Conservation (phyloP, 441 rosid species). For the Sinapis alba region DNA sequence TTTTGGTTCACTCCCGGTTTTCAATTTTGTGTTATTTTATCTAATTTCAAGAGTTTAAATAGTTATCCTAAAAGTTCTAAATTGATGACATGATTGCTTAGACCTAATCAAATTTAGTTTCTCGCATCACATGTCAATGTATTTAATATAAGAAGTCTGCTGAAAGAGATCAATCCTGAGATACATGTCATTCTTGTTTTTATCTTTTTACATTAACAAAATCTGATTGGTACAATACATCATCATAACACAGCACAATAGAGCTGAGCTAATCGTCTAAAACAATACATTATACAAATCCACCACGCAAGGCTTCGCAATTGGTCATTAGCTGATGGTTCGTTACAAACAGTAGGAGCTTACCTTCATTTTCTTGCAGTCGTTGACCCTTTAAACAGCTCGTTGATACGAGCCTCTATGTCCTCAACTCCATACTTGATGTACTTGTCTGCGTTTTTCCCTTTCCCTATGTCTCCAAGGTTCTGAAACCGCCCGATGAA, state of each 20-base stretch:
- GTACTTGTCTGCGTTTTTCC: conserved; percentile 56
- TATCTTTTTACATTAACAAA: conserved; percentile 5
- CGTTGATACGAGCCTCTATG: conserved; percentile 55
- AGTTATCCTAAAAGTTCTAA: neutral
- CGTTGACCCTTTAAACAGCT: conserved; percentile 61
- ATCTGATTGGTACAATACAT: conserved; percentile 13
- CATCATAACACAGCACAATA: conserved; percentile 15
- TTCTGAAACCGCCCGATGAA: conserved; percentile 61
- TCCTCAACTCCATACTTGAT: conserved; percentile 59
- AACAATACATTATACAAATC: conserved; percentile 31
- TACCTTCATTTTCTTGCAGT: conserved; percentile 67
- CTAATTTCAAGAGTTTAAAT: conserved; percentile 14
- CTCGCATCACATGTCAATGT: neutral
- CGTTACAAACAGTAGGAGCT: conserved; percentile 15
- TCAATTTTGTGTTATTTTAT: conserved; percentile 10
- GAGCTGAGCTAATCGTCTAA: conserved; percentile 16
- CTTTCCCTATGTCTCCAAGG: conserved; percentile 66
- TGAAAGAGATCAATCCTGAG: neutral
- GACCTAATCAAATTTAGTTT: neutral
- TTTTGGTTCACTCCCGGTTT: conserved; percentile 1
- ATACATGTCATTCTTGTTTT: neutral
- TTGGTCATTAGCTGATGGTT: conserved; percentile 20
- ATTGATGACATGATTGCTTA: neutral
- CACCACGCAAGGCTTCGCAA: conserved; percentile 31
- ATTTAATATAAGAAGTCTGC: neutral